Evolutionary conservation across 2,329 filamentous ascomycete species (phyloP).

Genomic region (Gnomoniopsis smithogilvyi): DNA sequence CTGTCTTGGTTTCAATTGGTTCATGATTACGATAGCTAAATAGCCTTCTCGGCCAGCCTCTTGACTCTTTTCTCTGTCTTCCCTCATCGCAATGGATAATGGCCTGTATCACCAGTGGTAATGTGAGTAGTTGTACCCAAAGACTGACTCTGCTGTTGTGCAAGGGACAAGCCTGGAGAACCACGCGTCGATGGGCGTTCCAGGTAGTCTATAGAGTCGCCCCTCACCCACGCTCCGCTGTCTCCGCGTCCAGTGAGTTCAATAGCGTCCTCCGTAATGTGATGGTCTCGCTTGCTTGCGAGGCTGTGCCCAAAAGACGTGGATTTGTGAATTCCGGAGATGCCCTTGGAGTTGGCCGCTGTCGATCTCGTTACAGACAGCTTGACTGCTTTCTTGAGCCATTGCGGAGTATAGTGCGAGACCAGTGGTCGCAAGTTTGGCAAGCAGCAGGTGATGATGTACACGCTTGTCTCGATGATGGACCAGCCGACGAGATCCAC

Average conservation of each 20-base stretch:
- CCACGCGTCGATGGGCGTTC: neutral
- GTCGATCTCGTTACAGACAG: neutral
- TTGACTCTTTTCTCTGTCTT: no score
- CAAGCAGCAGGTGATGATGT: constrained; percentile 26
- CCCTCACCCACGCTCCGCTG: neutral
- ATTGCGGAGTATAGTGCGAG: constrained; percentile 18
- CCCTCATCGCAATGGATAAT: neutral
- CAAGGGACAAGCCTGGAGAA: neutral
- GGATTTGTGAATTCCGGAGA: constrained; percentile 1
- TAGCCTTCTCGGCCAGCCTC: no score
- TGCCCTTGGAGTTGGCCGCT: constrained; percentile 2
- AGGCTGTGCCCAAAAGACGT: constrained; percentile 4
- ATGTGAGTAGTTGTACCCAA: neutral
- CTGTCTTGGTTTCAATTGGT: no score
- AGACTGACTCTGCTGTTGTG: neutral
- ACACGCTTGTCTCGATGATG: constrained; percentile 24
- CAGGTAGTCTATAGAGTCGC: neutral
- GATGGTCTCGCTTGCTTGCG: neutral
- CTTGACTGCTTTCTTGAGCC: constrained; percentile 16
- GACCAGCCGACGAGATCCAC: constrained; percentile 23
- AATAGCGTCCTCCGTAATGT: constrained; percentile 7
- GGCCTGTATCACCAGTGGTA: neutral
- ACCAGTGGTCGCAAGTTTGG: constrained; percentile 22
- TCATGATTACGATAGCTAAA: no score
- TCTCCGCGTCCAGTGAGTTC: constrained; percentile 7